Evolutionary conservation across 768 basidiomycete genomes (phyloP), one percentile per base, ranked within the genome.

Genomic region (Panellus pusillus): DNA sequence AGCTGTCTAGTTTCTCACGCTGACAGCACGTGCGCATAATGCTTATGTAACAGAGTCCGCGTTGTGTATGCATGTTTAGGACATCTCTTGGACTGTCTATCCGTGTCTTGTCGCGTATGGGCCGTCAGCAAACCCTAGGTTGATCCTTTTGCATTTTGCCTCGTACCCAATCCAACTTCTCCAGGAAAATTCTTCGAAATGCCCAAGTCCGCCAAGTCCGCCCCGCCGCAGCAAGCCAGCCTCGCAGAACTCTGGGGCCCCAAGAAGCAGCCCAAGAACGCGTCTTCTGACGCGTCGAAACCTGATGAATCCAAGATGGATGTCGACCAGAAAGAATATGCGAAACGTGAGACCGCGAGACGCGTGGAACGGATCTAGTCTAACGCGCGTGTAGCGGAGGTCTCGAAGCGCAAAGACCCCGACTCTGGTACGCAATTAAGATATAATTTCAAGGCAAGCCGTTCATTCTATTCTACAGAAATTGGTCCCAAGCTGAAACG

Each of bases 151-250:
- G 50, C 17, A 20, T 37, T 2, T 19, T 17, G 17, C 47, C 28
- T 1, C 28, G 12, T 35, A 39, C 37, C 37, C 47, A 43, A 52
- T 37, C 36, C 20, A 44, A 28, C 17, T 39, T 9, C 12, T 35
- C 9, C 57, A 92, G 89, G 84, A 35, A 89, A 81, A 64, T 92
- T 91, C 74, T 83, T 91, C 50, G 74, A 78, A 53, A 88, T 91
- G 87, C 87, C 91, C 0, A 78, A 78, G 58, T 77, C 77, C 27
- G 60, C 65, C n/a, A 91, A 89, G 69, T 66, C 81, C 27, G 68
- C 84, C 3, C 86, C 87, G 0, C 82, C 86, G 7, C 89, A 90
- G 53, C 91, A 93, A 66, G 76, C 89, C n/a, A 91, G 75, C 63
- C 79, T 93, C 36, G 76, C 81, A 52, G 87, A 91, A 50, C 77